Percentiles rank a stretch among this genome's conserved stretches.
Conservation (phyloP, 768 basidiomycete species). For the Brasilioporus rufonigricans region DNA sequence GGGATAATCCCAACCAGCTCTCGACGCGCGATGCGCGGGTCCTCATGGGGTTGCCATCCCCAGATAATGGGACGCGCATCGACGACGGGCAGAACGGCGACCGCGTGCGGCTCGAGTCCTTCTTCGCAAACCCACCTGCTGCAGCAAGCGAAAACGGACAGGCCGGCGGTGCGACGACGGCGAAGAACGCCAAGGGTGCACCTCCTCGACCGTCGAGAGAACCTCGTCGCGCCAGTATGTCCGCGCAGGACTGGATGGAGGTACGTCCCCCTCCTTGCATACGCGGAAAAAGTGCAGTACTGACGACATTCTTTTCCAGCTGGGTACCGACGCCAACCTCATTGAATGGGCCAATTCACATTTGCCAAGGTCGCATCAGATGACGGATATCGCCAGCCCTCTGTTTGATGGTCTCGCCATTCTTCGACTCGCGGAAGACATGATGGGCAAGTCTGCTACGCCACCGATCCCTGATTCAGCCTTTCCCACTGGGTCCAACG, state of each 20-base stretch:
- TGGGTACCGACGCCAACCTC: constrained; percentile 47
- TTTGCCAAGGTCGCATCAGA: constrained; percentile 62
- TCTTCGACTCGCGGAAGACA: constrained; percentile 80
- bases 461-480: constrained; percentile 77
- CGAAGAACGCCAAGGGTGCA: constrained; percentile 19
- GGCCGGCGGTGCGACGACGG: too few species aligned
- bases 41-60: constrained; percentile 56
- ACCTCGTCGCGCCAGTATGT: constrained; percentile 42
- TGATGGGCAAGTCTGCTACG: constrained; percentile 61
- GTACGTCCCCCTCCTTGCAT: constrained; percentile 3
- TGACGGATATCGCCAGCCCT: constrained; percentile 42
- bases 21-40: constrained; percentile 78
- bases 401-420: constrained; percentile 72
- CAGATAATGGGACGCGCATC: constrained; percentile 22
- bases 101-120: constrained; percentile 50
- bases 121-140: constrained; percentile 46
- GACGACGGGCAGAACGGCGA: constrained; percentile 37
- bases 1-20: constrained; percentile 82
- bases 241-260: constrained; percentile 24
- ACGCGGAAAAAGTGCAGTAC: background rate
- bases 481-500: constrained; percentile 64
- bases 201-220: constrained; percentile 74
- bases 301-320: background rate
- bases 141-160: constrained; percentile 17
- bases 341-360: constrained; percentile 89